phyloP scores from a whole-genome alignment of 805 yeast genomes.

The Candida broadrunensis region DNA sequence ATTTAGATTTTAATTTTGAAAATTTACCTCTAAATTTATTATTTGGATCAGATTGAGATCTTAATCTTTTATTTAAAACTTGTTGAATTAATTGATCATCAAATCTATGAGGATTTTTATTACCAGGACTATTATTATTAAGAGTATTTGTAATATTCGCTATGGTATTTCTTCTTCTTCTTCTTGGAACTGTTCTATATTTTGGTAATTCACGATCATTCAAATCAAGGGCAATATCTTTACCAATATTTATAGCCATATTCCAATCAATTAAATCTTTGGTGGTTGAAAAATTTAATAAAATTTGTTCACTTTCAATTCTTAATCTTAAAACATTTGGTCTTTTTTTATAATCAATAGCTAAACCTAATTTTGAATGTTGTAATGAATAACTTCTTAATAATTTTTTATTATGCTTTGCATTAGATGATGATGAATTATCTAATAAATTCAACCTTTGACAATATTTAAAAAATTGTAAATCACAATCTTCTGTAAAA shows the following conservation, averaged over 20 bases:
- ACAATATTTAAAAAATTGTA: slow-evolving; percentile 24
- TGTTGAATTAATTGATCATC: not conserved
- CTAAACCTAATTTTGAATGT: slow-evolving; percentile 79
- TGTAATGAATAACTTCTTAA: slow-evolving; percentile 77
- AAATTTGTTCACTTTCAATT: slow-evolving; percentile 77
- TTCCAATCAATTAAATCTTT: slow-evolving; percentile 80
- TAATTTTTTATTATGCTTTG: slow-evolving; percentile 24
- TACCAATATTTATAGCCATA: slow-evolving; percentile 66
- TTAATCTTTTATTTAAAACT: slow-evolving; percentile 3
- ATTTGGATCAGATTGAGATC: slow-evolving; percentile 20
- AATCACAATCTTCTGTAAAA: slow-evolving; percentile 22
- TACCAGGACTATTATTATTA: not conserved
- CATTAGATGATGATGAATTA: not conserved
- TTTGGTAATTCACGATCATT: slow-evolving; percentile 68
- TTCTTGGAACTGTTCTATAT: slow-evolving; percentile 77
- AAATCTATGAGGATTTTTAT: not conserved
- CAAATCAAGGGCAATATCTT: slow-evolving; percentile 76
- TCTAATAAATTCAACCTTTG: slow-evolving; percentile 16
- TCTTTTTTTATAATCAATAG: slow-evolving; percentile 76
- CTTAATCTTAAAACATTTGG: slow-evolving; percentile 70
- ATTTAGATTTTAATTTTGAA: slow-evolving; percentile 19
- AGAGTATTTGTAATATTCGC: not conserved
- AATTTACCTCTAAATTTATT: slow-evolving; percentile 16
- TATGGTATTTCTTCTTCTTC: slow-evolving; percentile 44
- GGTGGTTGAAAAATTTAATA: slow-evolving; percentile 60